These are phyloP conservation scores for Lizanozyma gosingica DNA, from an alignment of 1,139 yeast genomes.

Conservation along the genomic window DNA sequence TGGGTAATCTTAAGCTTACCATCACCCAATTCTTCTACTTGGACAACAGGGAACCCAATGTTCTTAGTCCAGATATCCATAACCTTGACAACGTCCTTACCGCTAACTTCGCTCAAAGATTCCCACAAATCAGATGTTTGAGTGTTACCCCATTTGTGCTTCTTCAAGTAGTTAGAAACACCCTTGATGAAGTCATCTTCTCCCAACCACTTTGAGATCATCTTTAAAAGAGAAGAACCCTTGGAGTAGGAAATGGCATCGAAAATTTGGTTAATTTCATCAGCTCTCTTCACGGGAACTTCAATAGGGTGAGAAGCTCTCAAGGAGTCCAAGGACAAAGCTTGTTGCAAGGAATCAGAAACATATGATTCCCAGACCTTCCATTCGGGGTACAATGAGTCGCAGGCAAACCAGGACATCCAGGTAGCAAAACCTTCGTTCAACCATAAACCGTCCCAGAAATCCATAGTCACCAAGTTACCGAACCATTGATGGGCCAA, in stretches of 20 bases:
- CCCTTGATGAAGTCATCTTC: constrained; percentile 61
- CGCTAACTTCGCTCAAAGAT: constrained; percentile 63
- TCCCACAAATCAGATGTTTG: constrained; percentile 75
- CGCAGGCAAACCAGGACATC: constrained; percentile 79
- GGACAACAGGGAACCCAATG: constrained; percentile 76
- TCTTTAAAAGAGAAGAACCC: constrained; percentile 69
- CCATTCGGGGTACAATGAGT: constrained; percentile 78
- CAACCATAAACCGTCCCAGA: constrained; percentile 93
- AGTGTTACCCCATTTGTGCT: constrained; percentile 69
- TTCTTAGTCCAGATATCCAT: constrained; percentile 81
- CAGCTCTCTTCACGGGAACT: constrained; percentile 72
- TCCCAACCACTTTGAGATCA: constrained; percentile 65
- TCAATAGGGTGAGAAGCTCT: constrained; percentile 80
- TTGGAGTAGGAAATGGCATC: constrained; percentile 79
- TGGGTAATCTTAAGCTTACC: constrained; percentile 48
- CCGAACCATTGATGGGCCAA: constrained; percentile 95
- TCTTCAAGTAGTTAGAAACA: constrained; percentile 59
- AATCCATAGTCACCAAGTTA: constrained; percentile 83
- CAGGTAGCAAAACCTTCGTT: constrained; percentile 87
- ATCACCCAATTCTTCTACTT: constrained; percentile 41
- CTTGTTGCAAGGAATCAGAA: constrained; percentile 58
- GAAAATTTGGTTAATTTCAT: constrained; percentile 77
- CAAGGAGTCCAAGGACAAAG: constrained; percentile 61
- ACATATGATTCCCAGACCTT: constrained; percentile 73
- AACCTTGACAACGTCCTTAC: constrained; percentile 59